These are phyloP conservation scores for Microthyrium microscopicum DNA, from an alignment of 2,329 filamentous ascomycete genomes.

Conservation along the genomic window DNA sequence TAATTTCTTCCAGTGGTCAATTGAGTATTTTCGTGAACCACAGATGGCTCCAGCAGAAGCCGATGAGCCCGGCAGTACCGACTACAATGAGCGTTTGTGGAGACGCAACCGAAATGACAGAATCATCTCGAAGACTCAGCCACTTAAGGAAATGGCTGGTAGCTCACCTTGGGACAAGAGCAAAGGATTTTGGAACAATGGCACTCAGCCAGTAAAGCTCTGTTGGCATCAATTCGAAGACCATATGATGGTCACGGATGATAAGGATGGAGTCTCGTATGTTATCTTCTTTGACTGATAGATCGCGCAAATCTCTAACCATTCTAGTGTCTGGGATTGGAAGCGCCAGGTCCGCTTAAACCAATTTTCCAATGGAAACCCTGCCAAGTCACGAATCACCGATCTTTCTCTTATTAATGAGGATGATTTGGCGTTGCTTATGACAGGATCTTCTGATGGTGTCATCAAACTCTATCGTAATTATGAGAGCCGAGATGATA, in stretches of 20 bases:
- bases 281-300: slow-evolving; percentile 7
- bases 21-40: slow-evolving; percentile 91
- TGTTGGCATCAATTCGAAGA: slow-evolving; percentile 97
- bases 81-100: slow-evolving; percentile 94
- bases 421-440: slow-evolving; percentile 84
- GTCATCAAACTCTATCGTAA: slow-evolving; percentile 86
- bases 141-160: slow-evolving; percentile 75
- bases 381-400: slow-evolving; percentile 75
- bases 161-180: slow-evolving; percentile 76
- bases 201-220: slow-evolving; percentile 79
- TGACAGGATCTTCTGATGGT: slow-evolving; percentile 90
- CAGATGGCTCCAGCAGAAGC: slow-evolving; percentile 96
- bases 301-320: too few relatives aligned
- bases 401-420: slow-evolving; percentile 97
- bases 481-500: slow-evolving; percentile 61
- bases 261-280: slow-evolving; percentile 65
- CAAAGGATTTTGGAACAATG: slow-evolving; percentile 71
- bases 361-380: slow-evolving; percentile 89
- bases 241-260: slow-evolving; percentile 83
- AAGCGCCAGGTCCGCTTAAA: slow-evolving; percentile 56
- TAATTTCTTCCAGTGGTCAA: slow-evolving; percentile 85
- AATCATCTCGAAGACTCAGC: slow-evolving; percentile 84
- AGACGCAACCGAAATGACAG: slow-evolving; percentile 79
- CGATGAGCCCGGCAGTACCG: slow-evolving; percentile 86
- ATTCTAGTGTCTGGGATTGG: slow-evolving; percentile 95